A percentile compares a stretch with the other conserved stretches of the same genome.
Evolutionary conservation across 345 rosid genomes (phyloP).

Genomic region (Bretschneidera sinensis): DNA sequence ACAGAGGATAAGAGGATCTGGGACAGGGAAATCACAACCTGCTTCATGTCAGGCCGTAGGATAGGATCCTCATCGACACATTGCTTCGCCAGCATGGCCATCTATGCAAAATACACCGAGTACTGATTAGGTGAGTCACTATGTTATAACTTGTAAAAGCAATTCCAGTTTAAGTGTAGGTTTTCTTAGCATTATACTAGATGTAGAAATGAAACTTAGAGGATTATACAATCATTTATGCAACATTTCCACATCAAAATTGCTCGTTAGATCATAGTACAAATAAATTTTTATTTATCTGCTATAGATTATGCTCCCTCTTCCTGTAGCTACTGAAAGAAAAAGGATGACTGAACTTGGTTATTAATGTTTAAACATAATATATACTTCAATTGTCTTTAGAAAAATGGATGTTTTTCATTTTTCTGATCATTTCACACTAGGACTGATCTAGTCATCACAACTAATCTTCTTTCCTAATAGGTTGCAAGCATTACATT

Average conservation of each 20-base stretch:
- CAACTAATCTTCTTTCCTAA: not conserved
- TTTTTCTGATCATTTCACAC: not conserved
- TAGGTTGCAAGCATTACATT: not conserved
- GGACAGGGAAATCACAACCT: constrained; percentile 78
- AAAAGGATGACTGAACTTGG: not conserved
- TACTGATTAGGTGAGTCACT: constrained; percentile 7
- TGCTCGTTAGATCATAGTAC: not conserved
- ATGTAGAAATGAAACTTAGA: not conserved
- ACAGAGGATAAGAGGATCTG: constrained; percentile 86
- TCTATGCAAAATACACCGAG: constrained; percentile 27
- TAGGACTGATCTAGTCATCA: not conserved
- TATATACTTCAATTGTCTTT: not conserved
- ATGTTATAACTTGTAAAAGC: not conserved
- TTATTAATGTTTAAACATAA: not conserved
- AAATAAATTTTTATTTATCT: no score
- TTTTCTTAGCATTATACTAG: not conserved
- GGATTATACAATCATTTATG: not conserved
- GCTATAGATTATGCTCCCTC: not conserved
- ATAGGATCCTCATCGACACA: constrained; percentile 91
- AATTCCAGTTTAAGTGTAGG: not conserved
- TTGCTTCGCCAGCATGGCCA: constrained; percentile 89
- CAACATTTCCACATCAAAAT: no score
- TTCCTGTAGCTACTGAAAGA: not conserved
- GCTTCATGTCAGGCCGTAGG: constrained; percentile 94
- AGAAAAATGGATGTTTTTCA: not conserved